Evolutionary conservation across 441 rosid genomes (phyloP), one percentile per base, ranked within the genome.

Genomic region (Hypseocharis bilobata): DNA sequence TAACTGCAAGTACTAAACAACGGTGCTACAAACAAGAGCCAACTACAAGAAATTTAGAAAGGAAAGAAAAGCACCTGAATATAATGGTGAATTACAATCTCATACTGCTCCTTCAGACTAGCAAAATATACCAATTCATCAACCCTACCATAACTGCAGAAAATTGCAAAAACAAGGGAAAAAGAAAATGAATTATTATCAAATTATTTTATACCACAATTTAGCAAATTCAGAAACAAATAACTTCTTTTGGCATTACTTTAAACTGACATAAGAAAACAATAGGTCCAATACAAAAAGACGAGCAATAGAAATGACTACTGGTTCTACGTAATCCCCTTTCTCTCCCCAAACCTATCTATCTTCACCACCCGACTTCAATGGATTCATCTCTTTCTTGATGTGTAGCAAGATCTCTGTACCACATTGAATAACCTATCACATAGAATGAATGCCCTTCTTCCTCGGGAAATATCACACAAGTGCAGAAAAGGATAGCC

Each of bases 101-200:
- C 99, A 68, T 89, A 82, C 68, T 88, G 99, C 82, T 82, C 98
- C 86, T 89, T 91, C 77, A 94, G 77, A 78, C 85, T 84, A 69
- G 98, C 99, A 85, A 89, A 94, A 84, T 85, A 91, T 55, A 94
- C 98, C 73, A 91, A 78, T 73, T 91, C 98, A 78, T 94, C 98
- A 59, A 91, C 98, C 70, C 98, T 82, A 23, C 99, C 98, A 63
- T 89, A 91, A 74, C 99, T 94, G 85, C 87, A 86, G 74, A 71
- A 70, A 70, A 64, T 60, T 51, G 40, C 34, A 60, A 61, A 62
- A 59, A 19, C 23, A 55, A 55, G 16, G 7, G 13, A 8, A 6
- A 60, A 19, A n/a, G 6, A 6, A 60, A 34, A 36, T 4, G 20
- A 11, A 10, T 60, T 55, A 26, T 55, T 55, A 16, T 14, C n/a